Evolutionary conservation across 2,329 filamentous ascomycete genomes (phyloP).

Genomic region (Rhinocladiella similis): DNA sequence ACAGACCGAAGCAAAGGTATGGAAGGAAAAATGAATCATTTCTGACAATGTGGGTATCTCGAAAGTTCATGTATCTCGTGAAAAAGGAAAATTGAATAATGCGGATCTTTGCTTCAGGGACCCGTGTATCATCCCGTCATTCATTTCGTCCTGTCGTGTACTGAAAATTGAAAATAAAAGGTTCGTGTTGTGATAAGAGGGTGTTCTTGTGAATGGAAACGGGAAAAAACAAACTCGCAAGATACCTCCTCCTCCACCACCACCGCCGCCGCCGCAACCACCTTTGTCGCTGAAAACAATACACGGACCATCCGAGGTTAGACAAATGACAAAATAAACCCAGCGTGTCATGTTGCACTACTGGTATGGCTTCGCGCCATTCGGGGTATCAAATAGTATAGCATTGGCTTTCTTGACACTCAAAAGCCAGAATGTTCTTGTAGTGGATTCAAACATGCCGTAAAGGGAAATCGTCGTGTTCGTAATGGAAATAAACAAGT

Average conservation of each 20-base stretch:
- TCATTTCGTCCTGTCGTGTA: conserved; percentile 19
- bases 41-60: conserved; percentile 26
- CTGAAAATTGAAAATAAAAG: conserved; percentile 12
- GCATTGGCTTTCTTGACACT: neutral
- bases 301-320: neutral
- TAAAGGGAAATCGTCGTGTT: conserved; percentile 19
- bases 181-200: neutral
- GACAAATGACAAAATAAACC: neutral
- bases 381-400: conserved; percentile 21
- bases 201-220: neutral
- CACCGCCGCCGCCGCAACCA: too few relatives aligned
- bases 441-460: conserved; percentile 11
- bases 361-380: conserved; percentile 11
- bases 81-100: conserved; percentile 18
- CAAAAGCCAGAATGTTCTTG: conserved; percentile 2
- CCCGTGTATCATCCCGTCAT: conserved; percentile 26
- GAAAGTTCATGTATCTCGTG: conserved; percentile 29
- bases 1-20: too few relatives aligned
- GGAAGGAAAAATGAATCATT: conserved; percentile 8
- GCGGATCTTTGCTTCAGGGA: conserved; percentile 14
- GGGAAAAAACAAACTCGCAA: neutral
- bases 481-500: conserved; percentile 14
- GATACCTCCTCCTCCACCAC: neutral
- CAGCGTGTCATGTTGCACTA: neutral
- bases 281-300: neutral